Evolutionary conservation across 2,329 filamentous ascomycete species (phyloP).

Genomic region (Lachnum nothofagi): DNA sequence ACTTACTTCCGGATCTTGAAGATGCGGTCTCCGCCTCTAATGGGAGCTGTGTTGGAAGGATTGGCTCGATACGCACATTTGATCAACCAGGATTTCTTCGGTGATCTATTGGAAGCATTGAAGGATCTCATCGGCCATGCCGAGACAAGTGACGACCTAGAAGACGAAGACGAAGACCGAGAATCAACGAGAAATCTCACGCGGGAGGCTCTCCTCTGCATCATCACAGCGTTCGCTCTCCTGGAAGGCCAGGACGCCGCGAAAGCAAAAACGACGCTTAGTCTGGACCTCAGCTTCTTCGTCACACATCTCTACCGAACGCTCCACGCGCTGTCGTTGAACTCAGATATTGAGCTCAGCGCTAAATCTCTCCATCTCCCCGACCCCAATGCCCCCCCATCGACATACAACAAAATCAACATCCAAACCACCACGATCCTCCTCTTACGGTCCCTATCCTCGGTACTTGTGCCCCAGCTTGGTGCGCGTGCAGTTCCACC

Average conservation of each 20-base stretch:
- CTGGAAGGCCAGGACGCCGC: constrained; percentile 89
- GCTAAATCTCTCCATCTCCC: constrained; percentile 66
- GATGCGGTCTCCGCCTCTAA: constrained; percentile 70
- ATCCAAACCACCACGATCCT: constrained; percentile 92
- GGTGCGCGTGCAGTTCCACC: constrained; percentile 73
- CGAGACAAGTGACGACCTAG: constrained; percentile 47
- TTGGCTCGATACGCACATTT: constrained; percentile 89
- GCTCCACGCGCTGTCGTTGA: constrained; percentile 70
- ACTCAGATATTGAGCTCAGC: constrained; percentile 81
- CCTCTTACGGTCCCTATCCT: constrained; percentile 78
- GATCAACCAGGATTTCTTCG: constrained; percentile 99
- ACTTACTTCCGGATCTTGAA: constrained; percentile 95
- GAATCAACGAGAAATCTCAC: constrained; percentile 65
- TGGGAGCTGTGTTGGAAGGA: constrained; percentile 95
- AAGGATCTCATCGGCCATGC: constrained; percentile 85
- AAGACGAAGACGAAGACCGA: constrained; percentile 43
- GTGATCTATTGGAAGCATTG: constrained; percentile 86
- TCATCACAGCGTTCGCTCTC: constrained; percentile 93
- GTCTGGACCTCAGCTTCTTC: constrained; percentile 92
- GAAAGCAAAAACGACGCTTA: constrained; percentile 73
- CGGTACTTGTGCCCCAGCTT: constrained; percentile 71
- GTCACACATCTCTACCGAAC: constrained; percentile 88
- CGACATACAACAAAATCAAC: constrained; percentile 69
- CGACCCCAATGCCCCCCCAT: constrained; percentile 52
- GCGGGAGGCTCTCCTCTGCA: constrained; percentile 86